phyloP scores from a whole-genome alignment of 805 yeast genomes.

The Ogataea corticis region DNA sequence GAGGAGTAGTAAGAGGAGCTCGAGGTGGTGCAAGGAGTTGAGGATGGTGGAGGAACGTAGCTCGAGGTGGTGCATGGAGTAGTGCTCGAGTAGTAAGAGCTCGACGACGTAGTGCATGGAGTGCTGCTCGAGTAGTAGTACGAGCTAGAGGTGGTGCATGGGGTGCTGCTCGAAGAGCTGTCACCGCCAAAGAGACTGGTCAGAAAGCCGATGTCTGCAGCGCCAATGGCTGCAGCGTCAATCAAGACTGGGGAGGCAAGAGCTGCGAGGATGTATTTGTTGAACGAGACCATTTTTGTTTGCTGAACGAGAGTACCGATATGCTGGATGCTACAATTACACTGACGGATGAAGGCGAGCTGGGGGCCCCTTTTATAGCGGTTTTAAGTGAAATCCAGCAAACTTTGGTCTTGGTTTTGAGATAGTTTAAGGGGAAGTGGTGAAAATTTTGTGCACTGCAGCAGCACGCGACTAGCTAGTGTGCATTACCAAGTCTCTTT shows the following conservation, averaged over 20 bases:
- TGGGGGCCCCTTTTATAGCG: not conserved
- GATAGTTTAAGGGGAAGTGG: conserved; percentile 2
- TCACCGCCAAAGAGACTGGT: conserved; percentile 10
- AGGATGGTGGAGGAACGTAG: not conserved
- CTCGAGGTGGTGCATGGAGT: conserved; percentile 1
- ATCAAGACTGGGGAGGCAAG: conserved; percentile 15
- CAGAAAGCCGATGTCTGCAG: conserved; percentile 11
- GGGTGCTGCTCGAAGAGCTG: conserved; percentile 8
- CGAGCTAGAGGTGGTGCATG: conserved; percentile 1
- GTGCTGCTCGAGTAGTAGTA: conserved; percentile 10
- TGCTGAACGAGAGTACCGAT: not conserved
- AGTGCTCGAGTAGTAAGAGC: not conserved
- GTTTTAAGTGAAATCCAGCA: not conserved
- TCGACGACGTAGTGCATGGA: conserved; percentile 3
- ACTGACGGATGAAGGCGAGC: not conserved
- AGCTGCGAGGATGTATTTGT: conserved; percentile 12
- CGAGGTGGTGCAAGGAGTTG: conserved; percentile 4
- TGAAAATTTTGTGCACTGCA: not conserved
- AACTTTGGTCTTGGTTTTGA: not conserved
- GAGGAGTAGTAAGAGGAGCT: not conserved
- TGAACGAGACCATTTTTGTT: conserved; percentile 18
- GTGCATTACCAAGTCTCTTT: no score
- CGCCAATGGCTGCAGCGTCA: conserved; percentile 13
- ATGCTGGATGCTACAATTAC: no score
- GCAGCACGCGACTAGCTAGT: not conserved